Base-by-base conservation (phyloP, 164 flowering plant species). In the Sedum album region DNA sequence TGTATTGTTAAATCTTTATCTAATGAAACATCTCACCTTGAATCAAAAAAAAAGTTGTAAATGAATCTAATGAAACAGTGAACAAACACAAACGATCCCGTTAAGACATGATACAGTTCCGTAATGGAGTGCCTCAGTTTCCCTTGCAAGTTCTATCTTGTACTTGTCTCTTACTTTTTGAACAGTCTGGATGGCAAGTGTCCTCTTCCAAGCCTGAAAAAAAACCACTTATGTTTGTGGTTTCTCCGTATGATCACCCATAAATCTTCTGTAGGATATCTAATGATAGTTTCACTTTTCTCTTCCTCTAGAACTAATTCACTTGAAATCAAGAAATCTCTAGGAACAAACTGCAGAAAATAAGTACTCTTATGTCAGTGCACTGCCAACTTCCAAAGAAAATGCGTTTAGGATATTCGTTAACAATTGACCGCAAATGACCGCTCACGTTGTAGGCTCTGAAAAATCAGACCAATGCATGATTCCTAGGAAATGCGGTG, bases 81-180 rank as follows among this genome's bases (percentile, higher is more conserved):
- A n/a, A n/a, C n/a, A n/a, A n/a, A n/a, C n/a, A n/a, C n/a, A n/a
- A n/a, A n/a, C n/a, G n/a, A n/a, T n/a, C n/a, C 38, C 38, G 7
- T 35, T 7, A 35, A 35, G 38, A 35, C 38, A 35, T 35, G 38
- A 7, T 35, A 7, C 7, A 35, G 38, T 7, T 35, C 7, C 38
- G 38, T 7, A 35, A 3, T 3, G 51, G 18, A 46, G 1, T 17
- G n/a, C 18, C n/a, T 46, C 51, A 4, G 51, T 46, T 26, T 15
- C 49, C 36, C 14, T 69, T 3, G 38, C 18, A 18, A 69, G 51
- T 49, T 69, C 71, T 15, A 69, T 35, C 36, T 57, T 26, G 49
- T 57, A 69, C 49, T 38, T 26, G 11, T 69, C 71, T 60, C 65
- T 65, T 25, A n/a, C 49, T 39, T 69, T 41, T 9, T 57, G 65